A percentile compares a stretch with the other conserved stretches of the same genome.
These are phyloP conservation scores for Aspergillus diversus DNA, from an alignment of 495 filamentous ascomycete species.

Conservation along the genomic window DNA sequence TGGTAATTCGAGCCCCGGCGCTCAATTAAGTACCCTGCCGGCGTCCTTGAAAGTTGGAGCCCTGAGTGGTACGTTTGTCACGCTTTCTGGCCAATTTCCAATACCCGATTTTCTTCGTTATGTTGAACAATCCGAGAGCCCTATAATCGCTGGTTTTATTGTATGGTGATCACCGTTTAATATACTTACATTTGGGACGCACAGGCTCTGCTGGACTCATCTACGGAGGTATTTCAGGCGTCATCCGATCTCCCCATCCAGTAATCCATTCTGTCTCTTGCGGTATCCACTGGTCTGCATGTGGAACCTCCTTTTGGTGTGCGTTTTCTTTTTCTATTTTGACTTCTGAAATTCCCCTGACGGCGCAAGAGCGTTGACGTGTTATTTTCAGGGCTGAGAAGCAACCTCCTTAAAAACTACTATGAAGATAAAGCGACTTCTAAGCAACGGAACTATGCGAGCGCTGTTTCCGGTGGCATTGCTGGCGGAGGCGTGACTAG, in stretches of 20 bases:
- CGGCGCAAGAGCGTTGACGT: slow-evolving; percentile 8
- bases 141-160: background rate
- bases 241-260: slow-evolving; percentile 66
- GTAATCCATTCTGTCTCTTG: slow-evolving; percentile 71
- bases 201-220: slow-evolving; percentile 72
- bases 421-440: slow-evolving; percentile 52
- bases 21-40: slow-evolving; percentile 33
- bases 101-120: background rate
- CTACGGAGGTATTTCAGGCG: slow-evolving; percentile 68
- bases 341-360: slow-evolving; percentile 1
- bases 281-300: slow-evolving; percentile 77
- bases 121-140: background rate
- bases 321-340: slow-evolving; percentile 26
- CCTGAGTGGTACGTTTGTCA: slow-evolving; percentile 50
- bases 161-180: slow-evolving; percentile 9
- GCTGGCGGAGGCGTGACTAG: slow-evolving; percentile 66
- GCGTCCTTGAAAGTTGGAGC: slow-evolving; percentile 56
- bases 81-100: slow-evolving; percentile 5
- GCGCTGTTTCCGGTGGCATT: slow-evolving; percentile 68
- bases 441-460: slow-evolving; percentile 62
- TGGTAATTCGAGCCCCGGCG: slow-evolving; percentile 23
- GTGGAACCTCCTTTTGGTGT: slow-evolving; percentile 82
- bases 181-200: background rate
- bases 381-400: slow-evolving; percentile 40
- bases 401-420: slow-evolving; percentile 44